phyloP scores from a whole-genome alignment of 2,329 filamentous ascomycete species.

The Aspergillus sp. region DNA sequence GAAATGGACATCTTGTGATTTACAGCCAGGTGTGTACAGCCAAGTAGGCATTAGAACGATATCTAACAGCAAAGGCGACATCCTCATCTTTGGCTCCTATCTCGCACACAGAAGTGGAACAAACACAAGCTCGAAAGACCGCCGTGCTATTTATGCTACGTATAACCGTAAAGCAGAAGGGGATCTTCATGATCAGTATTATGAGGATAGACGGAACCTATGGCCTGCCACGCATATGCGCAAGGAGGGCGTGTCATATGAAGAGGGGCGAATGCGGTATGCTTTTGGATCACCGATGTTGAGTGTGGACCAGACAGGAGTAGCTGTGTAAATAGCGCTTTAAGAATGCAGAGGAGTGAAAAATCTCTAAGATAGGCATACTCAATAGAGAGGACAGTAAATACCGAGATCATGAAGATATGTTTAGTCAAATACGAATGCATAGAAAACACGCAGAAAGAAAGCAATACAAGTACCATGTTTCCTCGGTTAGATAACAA shows the following conservation, averaged over 20 bases:
- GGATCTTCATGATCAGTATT: constrained; percentile 40
- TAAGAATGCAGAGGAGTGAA: no score
- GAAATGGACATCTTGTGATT: constrained; percentile 29
- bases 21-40: constrained; percentile 25
- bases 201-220: constrained; percentile 34
- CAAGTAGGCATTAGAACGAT: background rate
- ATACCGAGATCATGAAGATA: no score
- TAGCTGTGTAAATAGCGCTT: no score
- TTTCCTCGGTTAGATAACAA: no score
- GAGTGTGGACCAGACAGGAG: constrained; percentile 14
- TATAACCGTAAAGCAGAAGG: constrained; percentile 38
- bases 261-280: constrained; percentile 30
- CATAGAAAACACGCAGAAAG: no score
- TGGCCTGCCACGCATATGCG: constrained; percentile 40
- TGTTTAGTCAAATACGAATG: no score
- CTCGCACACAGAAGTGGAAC: constrained; percentile 34
- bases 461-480: no score
- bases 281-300: constrained; percentile 37
- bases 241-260: constrained; percentile 28
- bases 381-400: no score
- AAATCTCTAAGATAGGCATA: no score
- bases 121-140: constrained; percentile 30
- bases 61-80: constrained; percentile 20
- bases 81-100: constrained; percentile 37
- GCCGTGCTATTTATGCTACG: constrained; percentile 40